Base-by-base conservation (phyloP, 192 early-diverging fungal species). In the Coemansia javaensis region DNA sequence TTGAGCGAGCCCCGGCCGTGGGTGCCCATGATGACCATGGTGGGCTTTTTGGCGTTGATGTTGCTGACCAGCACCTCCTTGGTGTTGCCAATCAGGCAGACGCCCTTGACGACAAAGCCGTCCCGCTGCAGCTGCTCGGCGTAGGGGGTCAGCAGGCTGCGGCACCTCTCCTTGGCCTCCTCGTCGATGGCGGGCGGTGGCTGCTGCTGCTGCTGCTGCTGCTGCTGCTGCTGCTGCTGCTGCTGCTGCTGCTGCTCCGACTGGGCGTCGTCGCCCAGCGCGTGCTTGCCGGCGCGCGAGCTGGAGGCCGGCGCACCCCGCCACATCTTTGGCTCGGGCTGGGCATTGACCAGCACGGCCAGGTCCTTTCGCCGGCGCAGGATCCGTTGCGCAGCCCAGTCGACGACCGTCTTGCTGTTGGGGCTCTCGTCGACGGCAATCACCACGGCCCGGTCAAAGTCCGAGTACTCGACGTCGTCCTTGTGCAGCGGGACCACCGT, bases 1-100 rank as follows among this genome's bases (percentile, higher is more conserved):
- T 84, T 83, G 22, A 85, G 53, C 2, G 76, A 62, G 23, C 78
- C 82, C 4, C 80, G 75, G n/a, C 85, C 85, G 47, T 81, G 69
- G 2, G 83, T 84, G 35, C 85, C 85, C 42, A 87, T 83, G 46
- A 87, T 76, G 20, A 87, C 56, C 70, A 84, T 79, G 1, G 79
- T 70, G 28, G 85, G 85, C 38, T 87, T 64, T 31, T 72, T 72
- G 24, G 64, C 49, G 16, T 64, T 72, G 16, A 61, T 48, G 56
- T 56, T 72, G 24, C 61, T 61, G n/a, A 72, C 68, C 9, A 72
- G 61, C 33, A 72, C 68, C 40, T 72, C 68, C 30, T 72, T 72
- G 23, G 68, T 61, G 28, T 72, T 72, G 21, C 68, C 68, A n/a
- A 72, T 72, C 39, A 72, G 32, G 30, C 68, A 72, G 18, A 72